A percentile compares a stretch with the other conserved stretches of the same genome.
These are phyloP conservation scores for Phaffia rhodozyma DNA, from an alignment of 1,284 basidiomycete genomes.

Conservation along the genomic window DNA sequence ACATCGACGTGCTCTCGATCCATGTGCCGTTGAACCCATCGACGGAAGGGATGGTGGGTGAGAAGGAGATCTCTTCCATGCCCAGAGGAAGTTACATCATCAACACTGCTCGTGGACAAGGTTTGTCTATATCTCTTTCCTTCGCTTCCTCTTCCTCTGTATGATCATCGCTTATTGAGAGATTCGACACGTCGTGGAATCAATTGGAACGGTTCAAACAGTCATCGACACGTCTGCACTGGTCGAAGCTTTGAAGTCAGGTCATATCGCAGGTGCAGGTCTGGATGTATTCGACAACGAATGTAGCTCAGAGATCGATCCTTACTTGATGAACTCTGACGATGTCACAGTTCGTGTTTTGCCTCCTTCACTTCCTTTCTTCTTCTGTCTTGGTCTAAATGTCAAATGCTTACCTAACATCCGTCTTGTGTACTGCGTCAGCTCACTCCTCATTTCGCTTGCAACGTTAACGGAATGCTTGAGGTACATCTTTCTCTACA, in stretches of 20 bases:
- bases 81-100: neutral
- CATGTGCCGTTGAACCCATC: conserved; percentile 4
- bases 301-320: neutral
- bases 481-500: neutral
- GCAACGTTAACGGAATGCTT: conserved; percentile 5
- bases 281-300: conserved; percentile 13
- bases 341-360: conserved; percentile 3
- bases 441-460: conserved; percentile 8
- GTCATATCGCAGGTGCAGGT: conserved; percentile 6
- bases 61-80: conserved; percentile 5
- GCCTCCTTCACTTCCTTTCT: neutral
- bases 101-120: conserved; percentile 11
- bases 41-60: conserved; percentile 4
- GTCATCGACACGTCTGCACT: conserved; percentile 4
- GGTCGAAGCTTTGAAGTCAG: conserved; percentile 10
- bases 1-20: conserved; percentile 13
- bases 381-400: too few species aligned
- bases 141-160: neutral
- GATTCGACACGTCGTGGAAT: too few species aligned
- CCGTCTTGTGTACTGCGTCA: neutral
- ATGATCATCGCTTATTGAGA: too few species aligned
- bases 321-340: conserved; percentile 2
- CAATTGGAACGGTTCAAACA: neutral
- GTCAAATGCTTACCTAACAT: neutral
- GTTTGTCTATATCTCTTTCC: neutral